Conservation (phyloP, 192 early-diverging fungal species). For the Umbelopsis sp. region DNA sequence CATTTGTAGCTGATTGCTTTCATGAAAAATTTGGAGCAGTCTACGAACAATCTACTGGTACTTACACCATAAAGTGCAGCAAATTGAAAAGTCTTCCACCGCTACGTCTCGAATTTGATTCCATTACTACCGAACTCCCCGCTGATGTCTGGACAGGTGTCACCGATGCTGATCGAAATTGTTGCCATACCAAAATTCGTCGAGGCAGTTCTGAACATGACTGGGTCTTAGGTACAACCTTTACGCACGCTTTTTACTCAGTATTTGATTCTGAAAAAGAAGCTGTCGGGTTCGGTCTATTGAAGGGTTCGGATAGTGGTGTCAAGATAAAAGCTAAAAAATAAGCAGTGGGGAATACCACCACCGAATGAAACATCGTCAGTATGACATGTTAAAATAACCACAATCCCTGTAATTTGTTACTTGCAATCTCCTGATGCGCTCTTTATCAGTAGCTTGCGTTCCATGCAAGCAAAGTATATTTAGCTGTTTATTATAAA, state of each 20-base stretch:
- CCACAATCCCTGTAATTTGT: too few species aligned
- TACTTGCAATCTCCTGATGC: too few species aligned
- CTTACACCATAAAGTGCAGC: conserved; percentile 38
- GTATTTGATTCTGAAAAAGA: conserved; percentile 35
- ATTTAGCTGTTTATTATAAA: too few species aligned
- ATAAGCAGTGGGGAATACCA: background rate
- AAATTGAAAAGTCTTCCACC: conserved; percentile 25
- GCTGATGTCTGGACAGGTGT: conserved; percentile 30
- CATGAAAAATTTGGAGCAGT: conserved; percentile 26
- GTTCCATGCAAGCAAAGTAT: too few species aligned
- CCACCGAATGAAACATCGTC: too few species aligned
- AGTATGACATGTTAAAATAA: too few species aligned
- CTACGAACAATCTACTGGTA: conserved; percentile 18
- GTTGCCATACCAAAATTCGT: conserved; percentile 18
- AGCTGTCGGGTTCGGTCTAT: conserved; percentile 28
- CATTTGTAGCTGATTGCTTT: conserved; percentile 32
- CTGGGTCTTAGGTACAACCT: conserved; percentile 32
- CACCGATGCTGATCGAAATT: conserved; percentile 30
- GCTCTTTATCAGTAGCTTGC: too few species aligned
- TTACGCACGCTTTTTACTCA: conserved; percentile 39
- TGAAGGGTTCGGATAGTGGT: conserved; percentile 8
- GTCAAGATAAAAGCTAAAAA: background rate
- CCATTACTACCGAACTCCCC: conserved; percentile 24
- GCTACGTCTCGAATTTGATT: conserved; percentile 11
- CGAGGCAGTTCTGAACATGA: conserved; percentile 28